Evolutionary conservation across 768 basidiomycete genomes (phyloP), one percentile per base, ranked within the genome.

Genomic region (Hericium coralloides): DNA sequence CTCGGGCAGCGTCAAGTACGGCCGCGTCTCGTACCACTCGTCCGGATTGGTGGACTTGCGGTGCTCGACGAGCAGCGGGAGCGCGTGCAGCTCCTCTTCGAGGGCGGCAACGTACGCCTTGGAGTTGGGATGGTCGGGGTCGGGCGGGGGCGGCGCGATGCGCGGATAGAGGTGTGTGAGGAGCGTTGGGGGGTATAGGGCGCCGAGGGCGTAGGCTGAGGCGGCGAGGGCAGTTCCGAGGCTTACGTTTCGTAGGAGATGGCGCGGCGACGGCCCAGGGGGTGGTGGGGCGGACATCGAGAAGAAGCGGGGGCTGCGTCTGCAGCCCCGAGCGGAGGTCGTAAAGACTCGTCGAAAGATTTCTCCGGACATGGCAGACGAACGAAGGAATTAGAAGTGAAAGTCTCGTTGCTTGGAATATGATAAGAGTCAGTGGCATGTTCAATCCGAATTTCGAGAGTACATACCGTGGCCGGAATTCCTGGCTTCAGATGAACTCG

Each of bases 1-100:
- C 58, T 86, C 85, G 0, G 92, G 85, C 25, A 84, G 80, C 17
- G 76, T 72, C 12, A 71, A 69, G 68, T 90, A 93, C 39, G 92
- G 92, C 52, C 92, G 81, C 20, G 77, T 74, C 68, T 88, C 89
- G 64, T 91, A 90, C 87, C 87, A 90, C 41, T 43, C 41, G 18
- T 43, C 41, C 6, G 41, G 15, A 18, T 17, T 18, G 41, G 41
- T 43, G 14, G 41, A 7, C 18, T 67, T 59, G 41, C 89, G 75
- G 36, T 83, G 76, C 36, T 75, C 65, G 23, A 72, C 62, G 0
- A 95, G 82, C 3, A 80, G 59, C 0, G 83, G 80, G 0, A 97
- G 74, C 2, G 74, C 67, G 60, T 91, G 87, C 7, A 98, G 74
- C 43, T 79, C 70, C 17, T 74, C 66, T 67, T 98, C 95, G 53